Conservation (phyloP, 768 basidiomycete species). For the Cyathus striatus region DNA sequence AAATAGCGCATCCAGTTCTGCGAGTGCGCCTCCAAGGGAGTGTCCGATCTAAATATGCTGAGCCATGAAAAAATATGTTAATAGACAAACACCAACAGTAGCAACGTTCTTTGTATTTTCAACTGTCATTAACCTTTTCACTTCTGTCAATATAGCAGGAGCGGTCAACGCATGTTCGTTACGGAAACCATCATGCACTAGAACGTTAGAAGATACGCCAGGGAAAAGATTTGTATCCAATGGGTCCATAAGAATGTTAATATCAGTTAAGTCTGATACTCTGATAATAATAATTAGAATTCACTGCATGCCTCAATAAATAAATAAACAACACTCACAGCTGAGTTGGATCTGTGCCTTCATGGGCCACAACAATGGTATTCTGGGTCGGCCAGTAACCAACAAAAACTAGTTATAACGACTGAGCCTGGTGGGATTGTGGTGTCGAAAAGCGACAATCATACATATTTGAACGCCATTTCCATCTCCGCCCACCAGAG, state of each 20-base stretch:
- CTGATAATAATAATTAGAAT: conserved; percentile 16
- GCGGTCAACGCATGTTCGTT: conserved; percentile 42
- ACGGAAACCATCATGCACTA: conserved; percentile 48
- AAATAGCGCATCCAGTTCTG: conserved; percentile 38
- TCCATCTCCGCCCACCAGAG: conserved; percentile 45
- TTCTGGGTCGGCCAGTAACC: conserved; percentile 43
- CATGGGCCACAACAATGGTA: conserved; percentile 46
- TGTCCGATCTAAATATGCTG: conserved; percentile 28
- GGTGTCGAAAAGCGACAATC: conserved; percentile 2
- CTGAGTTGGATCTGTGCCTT: conserved; percentile 48
- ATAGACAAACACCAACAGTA: conserved; percentile 19
- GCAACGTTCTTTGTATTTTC: conserved; percentile 33
- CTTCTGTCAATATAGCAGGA: conserved; percentile 32
- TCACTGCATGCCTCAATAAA: background rate
- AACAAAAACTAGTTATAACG: conserved; percentile 39
- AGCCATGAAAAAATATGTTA: conserved; percentile 4
- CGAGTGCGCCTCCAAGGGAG: conserved; percentile 41
- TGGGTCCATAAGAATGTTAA: conserved; percentile 24
- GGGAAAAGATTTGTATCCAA: conserved; percentile 45
- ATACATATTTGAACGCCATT: conserved; percentile 39
- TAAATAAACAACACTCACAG: conserved; percentile 27
- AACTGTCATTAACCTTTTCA: conserved; percentile 27
- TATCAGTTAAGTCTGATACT: conserved; percentile 42
- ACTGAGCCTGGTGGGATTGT: too few species aligned
- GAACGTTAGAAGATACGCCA: conserved; percentile 31